Percentiles rank a stretch among this genome's conserved stretches.
phyloP scores from a whole-genome alignment of 208 protist genomes.

The Leishmania martiniquensis region DNA sequence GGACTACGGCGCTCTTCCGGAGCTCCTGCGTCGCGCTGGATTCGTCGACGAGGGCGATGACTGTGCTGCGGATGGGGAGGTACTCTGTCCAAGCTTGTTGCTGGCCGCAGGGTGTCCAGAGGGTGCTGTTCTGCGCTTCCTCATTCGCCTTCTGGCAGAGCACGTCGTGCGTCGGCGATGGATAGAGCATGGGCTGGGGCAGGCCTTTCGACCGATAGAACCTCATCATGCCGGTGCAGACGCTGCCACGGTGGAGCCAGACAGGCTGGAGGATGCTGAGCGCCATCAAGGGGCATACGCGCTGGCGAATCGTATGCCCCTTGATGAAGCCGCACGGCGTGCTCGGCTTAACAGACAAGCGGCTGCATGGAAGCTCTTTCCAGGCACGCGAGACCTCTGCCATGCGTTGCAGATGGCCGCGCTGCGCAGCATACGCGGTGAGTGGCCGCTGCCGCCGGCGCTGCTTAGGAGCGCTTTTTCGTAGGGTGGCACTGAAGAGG shows the following conservation, averaged over 20 bases:
- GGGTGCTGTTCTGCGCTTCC: constrained; percentile 16
- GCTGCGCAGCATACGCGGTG: constrained; percentile 17
- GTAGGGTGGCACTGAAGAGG: neutral
- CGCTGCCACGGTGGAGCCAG: neutral
- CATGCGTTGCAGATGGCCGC: constrained; percentile 6
- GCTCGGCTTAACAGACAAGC: too few relatives aligned
- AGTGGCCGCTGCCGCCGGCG: constrained; percentile 21
- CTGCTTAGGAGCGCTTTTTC: constrained; percentile 5
- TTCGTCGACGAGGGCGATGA: neutral
- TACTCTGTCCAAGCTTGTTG: neutral
- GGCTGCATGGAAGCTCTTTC: neutral
- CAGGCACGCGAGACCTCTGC: neutral
- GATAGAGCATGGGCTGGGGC: constrained; percentile 20
- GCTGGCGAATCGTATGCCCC: neutral
- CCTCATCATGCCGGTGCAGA: neutral
- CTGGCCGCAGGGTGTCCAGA: neutral
- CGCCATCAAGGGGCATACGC: constrained; percentile 4
- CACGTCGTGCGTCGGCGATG: constrained; percentile 35
- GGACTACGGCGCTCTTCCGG: constrained; percentile 17
- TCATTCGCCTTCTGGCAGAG: constrained; percentile 31
- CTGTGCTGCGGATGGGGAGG: neutral
- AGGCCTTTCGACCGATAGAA: constrained; percentile 36
- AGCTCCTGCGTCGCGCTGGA: constrained; percentile 4
- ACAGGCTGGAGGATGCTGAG: neutral
- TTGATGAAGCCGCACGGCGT: neutral